A percentile compares a stretch with the other conserved stretches of the same genome.
Conservation (phyloP, 1,284 basidiomycete species). For the Papiliotrema nemorosa region DNA sequence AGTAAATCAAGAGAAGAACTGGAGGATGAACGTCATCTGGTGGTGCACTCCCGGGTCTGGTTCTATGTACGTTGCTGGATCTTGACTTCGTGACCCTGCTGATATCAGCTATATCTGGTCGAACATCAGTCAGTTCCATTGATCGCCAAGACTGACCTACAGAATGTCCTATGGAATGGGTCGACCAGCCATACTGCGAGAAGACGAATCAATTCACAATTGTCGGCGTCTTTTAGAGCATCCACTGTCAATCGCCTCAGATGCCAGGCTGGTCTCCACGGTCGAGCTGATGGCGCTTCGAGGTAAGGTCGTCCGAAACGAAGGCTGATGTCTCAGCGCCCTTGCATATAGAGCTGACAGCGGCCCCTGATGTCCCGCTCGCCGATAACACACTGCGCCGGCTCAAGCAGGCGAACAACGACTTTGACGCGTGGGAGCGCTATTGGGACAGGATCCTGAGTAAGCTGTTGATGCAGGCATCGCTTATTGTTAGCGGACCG, state of each 20-base stretch:
- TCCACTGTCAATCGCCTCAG: constrained; percentile 82
- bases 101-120: constrained; percentile 66
- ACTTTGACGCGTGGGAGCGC: constrained; percentile 49
- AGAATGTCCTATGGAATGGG: constrained; percentile 84
- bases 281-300: constrained; percentile 51
- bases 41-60: constrained; percentile 78
- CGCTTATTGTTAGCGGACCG: constrained; percentile 26
- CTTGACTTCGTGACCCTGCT: background rate
- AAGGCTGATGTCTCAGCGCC: constrained; percentile 27
- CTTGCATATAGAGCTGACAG: constrained; percentile 46
- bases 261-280: constrained; percentile 90
- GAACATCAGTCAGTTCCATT: constrained; percentile 82
- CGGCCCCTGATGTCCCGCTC: constrained; percentile 43
- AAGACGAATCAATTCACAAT: constrained; percentile 81
- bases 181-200: constrained; percentile 81
- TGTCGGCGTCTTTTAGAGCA: constrained; percentile 78
- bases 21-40: constrained; percentile 69
- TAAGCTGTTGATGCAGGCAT: constrained; percentile 7
- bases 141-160: background rate
- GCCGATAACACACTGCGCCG: constrained; percentile 42
- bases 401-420: constrained; percentile 48
- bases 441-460: constrained; percentile 49
- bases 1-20: constrained; percentile 57
- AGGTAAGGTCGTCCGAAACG: constrained; percentile 17
- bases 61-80: constrained; percentile 56